Percentiles rank a stretch among this genome's conserved stretches.
These are phyloP conservation scores for Magnolia officinalis DNA, from an alignment of 164 flowering plant species.

Conservation along the genomic window DNA sequence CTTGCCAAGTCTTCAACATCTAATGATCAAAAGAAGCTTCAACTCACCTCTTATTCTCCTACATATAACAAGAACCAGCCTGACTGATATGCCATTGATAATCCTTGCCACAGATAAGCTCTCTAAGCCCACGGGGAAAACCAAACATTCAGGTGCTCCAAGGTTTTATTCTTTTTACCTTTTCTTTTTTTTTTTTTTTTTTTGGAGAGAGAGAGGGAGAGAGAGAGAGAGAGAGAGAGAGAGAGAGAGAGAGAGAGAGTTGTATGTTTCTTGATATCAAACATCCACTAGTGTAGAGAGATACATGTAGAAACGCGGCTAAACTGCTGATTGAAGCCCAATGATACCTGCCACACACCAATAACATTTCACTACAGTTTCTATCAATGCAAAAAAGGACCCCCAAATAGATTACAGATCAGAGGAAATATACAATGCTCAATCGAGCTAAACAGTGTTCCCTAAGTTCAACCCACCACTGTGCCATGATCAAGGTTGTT, in stretches of 20 bases:
- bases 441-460: too few species aligned
- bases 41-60: too few species aligned
- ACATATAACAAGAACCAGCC: too few species aligned
- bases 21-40: too few species aligned
- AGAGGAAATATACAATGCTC: too few species aligned
- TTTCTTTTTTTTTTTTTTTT: not conserved
- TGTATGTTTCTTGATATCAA: not conserved
- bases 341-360: constrained; percentile 56
- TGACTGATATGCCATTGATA: too few species aligned
- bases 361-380: not conserved
- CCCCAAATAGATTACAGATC: not conserved
- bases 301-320: constrained; percentile 8
- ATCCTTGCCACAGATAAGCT: too few species aligned
- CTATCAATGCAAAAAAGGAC: not conserved
- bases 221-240: not conserved
- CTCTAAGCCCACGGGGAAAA: not conserved
- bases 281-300: not conserved
- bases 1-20: too few species aligned
- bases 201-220: not conserved
- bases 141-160: not conserved
- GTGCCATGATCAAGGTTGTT: not conserved
- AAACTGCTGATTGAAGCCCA: constrained; percentile 77
- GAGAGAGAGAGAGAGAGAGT: not conserved
- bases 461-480: too few species aligned
- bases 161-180: not conserved